Evolutionary conservation across 768 basidiomycete genomes (phyloP), one percentile per base, ranked within the genome.

Genomic region (Grammothele lineata): DNA sequence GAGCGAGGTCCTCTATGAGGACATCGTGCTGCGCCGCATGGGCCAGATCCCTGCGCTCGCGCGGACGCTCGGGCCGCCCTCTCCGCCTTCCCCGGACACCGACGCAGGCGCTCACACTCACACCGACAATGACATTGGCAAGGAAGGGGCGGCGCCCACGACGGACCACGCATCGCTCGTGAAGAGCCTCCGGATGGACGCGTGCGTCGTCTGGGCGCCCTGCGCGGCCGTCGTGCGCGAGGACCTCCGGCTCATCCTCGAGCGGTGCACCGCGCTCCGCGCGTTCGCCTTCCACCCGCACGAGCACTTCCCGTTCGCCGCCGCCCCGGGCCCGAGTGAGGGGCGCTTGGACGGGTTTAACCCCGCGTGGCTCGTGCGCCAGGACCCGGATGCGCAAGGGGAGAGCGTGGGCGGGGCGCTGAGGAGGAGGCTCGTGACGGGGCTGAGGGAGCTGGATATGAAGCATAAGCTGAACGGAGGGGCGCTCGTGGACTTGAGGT

Each of bases 41-140:
- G 48, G 43, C n/a, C 48, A 50, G 21, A 40, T 45, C n/a, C 14
- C 23, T 9, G 41, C 42, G 2, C 48, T 49, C 17, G 48, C 48
- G 4, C 21, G 23, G 2, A 45, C 43, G 15, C 24, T 50, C 19
- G 35, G 14, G 43, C 35, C 32, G 27, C 11, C 34, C 12, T 7
- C 36, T 37, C n/a, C 18, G 43, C 23, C 38, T 34, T 25, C 38
- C 32, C 26, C 27, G 14, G 8, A 14, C 27, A 30, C 27, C 27
- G 27, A 30, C 14, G n/a, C n/a, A n/a, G n/a, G n/a, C n/a, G n/a
- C n/a, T n/a, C n/a, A n/a, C n/a, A n/a, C n/a, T n/a, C n/a, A n/a
- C n/a, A n/a, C n/a, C n/a, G n/a, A n/a, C n/a, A n/a, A n/a, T n/a
- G n/a, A n/a, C n/a, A n/a, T n/a, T n/a, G n/a, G n/a, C n/a, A n/a